Percentiles rank a stretch among this genome's conserved stretches.
Evolutionary conservation across 2,329 filamentous ascomycete genomes (phyloP).

Genomic region (Monilinia vaccinii-corymbosi): DNA sequence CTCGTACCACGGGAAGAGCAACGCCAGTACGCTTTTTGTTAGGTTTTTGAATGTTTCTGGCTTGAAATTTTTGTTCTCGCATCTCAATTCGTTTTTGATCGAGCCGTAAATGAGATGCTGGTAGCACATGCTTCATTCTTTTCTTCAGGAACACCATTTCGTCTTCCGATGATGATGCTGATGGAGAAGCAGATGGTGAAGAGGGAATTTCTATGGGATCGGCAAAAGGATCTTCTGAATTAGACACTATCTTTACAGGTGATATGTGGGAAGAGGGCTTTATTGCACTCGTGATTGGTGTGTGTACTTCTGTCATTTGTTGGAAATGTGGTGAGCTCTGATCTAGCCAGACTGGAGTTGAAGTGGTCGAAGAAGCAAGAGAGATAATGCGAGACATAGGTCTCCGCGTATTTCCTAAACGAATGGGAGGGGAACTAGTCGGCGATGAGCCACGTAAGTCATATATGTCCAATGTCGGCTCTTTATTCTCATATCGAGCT

Average conservation of each 20-base stretch:
- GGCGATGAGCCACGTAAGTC: constrained; percentile 34
- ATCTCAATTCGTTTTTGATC: constrained; percentile 39
- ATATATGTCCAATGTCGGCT: constrained; percentile 24
- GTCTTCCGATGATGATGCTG: constrained; percentile 19
- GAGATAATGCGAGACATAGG: constrained; percentile 16
- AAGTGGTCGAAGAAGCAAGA: constrained; percentile 14
- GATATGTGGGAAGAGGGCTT: constrained; percentile 12
- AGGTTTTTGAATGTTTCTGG: constrained; percentile 16
- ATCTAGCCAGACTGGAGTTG: constrained; percentile 12
- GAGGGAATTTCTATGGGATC: background rate
- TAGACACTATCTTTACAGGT: constrained; percentile 14
- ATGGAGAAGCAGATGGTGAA: constrained; percentile 14
- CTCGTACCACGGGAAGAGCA: constrained; percentile 21
- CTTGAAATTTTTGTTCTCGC: constrained; percentile 15
- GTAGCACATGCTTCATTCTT: constrained; percentile 50
- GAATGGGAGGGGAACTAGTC: constrained; percentile 29
- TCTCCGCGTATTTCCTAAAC: background rate
- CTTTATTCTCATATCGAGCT: background rate
- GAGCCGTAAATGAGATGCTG: constrained; percentile 57
- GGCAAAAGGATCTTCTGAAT: constrained; percentile 21
- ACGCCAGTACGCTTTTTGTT: constrained; percentile 24
- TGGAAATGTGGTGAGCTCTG: constrained; percentile 7
- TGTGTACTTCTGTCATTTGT: constrained; percentile 16
- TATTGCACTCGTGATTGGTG: constrained; percentile 26
- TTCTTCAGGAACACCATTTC: constrained; percentile 23